Conservation (phyloP, 2,329 filamentous ascomycete species). For the Proliferodiscus dingleyae region DNA sequence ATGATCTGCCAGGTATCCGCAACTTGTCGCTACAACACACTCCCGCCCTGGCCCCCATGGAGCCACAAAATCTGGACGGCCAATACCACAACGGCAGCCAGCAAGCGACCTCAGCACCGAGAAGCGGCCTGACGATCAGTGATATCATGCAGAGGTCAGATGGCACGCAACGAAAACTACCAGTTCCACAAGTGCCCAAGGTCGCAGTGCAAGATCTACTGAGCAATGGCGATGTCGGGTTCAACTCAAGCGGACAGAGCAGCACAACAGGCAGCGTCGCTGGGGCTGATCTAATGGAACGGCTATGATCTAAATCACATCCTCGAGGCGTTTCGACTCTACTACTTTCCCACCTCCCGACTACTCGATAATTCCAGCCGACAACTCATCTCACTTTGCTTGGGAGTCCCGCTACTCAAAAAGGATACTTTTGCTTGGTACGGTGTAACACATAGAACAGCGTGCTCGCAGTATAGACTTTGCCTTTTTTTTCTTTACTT, state of each 20-base stretch:
- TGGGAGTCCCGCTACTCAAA: constrained; percentile 1
- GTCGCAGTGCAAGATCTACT: constrained; percentile 83
- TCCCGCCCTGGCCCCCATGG: constrained; percentile 66
- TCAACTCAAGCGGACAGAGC: constrained; percentile 68
- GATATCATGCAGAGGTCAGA: constrained; percentile 92
- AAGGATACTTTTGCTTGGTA: constrained; percentile 4
- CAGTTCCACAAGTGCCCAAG: constrained; percentile 85
- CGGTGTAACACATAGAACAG: constrained; percentile 22
- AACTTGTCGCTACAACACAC: constrained; percentile 61
- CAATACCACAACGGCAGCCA: constrained; percentile 46
- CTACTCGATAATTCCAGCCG: not conserved
- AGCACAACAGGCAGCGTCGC: constrained; percentile 74
- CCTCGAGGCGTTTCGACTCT: constrained; percentile 4
- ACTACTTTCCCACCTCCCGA: not conserved
- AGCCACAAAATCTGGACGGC: constrained; percentile 37
- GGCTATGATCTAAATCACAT: constrained; percentile 34
- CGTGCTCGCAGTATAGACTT: constrained; percentile 24
- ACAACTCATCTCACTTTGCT: not conserved
- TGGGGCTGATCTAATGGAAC: constrained; percentile 62
- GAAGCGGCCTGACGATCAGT: constrained; percentile 72
- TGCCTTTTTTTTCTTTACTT: constrained; percentile 7
- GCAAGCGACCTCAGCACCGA: constrained; percentile 34
- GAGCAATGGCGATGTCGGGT: constrained; percentile 52
- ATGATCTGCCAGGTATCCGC: constrained; percentile 84
- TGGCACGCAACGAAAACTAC: constrained; percentile 82